Evolutionary conservation across 2,329 filamentous ascomycete genomes (phyloP).

Genomic region (Venturia effusa): DNA sequence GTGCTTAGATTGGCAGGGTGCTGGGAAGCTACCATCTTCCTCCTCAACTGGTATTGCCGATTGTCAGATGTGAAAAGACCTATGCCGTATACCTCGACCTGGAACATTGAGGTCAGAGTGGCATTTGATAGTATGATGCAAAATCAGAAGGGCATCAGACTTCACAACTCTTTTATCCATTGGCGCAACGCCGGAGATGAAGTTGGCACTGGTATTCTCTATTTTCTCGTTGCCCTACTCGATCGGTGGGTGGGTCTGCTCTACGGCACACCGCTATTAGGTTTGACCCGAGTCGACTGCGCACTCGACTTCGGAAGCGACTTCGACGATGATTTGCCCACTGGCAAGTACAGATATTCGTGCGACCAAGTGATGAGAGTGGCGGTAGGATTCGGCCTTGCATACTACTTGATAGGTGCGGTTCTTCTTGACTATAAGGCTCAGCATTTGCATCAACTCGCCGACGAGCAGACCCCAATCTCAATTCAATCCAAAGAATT

Average conservation of each 20-base stretch:
- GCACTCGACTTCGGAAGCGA: constrained; percentile 6
- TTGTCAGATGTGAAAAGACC: constrained; percentile 37
- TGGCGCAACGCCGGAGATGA: constrained; percentile 47
- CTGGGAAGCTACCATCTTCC: constrained; percentile 42
- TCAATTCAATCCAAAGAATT: constrained; percentile 31
- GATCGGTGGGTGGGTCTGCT: constrained; percentile 44
- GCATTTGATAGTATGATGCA: constrained; percentile 42
- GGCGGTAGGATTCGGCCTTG: constrained; percentile 44
- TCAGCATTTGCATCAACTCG: constrained; percentile 36
- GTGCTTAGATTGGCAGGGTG: constrained; percentile 40
- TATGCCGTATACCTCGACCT: constrained; percentile 44
- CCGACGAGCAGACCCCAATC: constrained; percentile 30
- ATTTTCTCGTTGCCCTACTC: constrained; percentile 44
- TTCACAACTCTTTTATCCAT: constrained; percentile 47
- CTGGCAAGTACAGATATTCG: constrained; percentile 9
- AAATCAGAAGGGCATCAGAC: constrained; percentile 42
- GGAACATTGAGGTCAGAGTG: constrained; percentile 47
- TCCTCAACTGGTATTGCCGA: constrained; percentile 43
- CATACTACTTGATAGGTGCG: constrained; percentile 47
- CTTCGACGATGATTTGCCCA: not conserved
- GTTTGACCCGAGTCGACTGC: constrained; percentile 22
- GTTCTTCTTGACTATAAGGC: constrained; percentile 46
- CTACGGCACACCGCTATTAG: constrained; percentile 31
- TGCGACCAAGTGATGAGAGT: constrained; percentile 30
- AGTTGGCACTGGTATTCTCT: constrained; percentile 42